Base-by-base conservation (phyloP, 768 basidiomycete genomes). In the Rickenella mellea region DNA sequence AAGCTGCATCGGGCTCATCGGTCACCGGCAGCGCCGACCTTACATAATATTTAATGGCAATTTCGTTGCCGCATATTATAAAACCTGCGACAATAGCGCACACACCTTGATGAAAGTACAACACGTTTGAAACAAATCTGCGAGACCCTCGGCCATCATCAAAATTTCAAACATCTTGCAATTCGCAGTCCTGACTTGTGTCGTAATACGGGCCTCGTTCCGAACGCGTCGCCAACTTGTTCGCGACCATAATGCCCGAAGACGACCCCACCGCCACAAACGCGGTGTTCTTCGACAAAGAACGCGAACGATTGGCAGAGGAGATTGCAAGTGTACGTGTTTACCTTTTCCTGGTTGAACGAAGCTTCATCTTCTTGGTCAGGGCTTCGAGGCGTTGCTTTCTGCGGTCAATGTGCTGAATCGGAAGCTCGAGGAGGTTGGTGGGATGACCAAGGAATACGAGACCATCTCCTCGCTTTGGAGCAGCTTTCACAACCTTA, bases 401-500 rank as follows among this genome's bases (percentile, higher is more conserved):
- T 82, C 82, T 4, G 80, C 85, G 7, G 81, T 83, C 45, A 97
- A 97, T 54, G 75, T 74, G 21, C 65, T 92, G 17, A 94, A 94
- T 57, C 78, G 91, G 48, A 92, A 90, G 55, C 72, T 94, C 14
- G 92, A 97, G 60, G 90, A 96, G 56, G 89, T 92, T 2, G 65
- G 83, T 20, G 87, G 87, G 8, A 93, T 94, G 77, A 91, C 92
- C 5, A 80, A 79, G 44, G 92, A 93, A 67, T 92, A 94, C 58
- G 77, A 83, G 39, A 91, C 84, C 2, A 88, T 93, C 30, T 87
- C 91, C 3, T 69, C 76, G 2, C 67, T 96, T 38, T 93, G 90
- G 89, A 71, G 78, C 45, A 76, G 73, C 51, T 90, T 89, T 50
- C 80, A 87, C 51, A 65, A 80, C 44, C 66, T 90, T 49, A 89